Base-by-base conservation (phyloP, 1,284 basidiomycete genomes). In the Ceratobasidium sp. region DNA sequence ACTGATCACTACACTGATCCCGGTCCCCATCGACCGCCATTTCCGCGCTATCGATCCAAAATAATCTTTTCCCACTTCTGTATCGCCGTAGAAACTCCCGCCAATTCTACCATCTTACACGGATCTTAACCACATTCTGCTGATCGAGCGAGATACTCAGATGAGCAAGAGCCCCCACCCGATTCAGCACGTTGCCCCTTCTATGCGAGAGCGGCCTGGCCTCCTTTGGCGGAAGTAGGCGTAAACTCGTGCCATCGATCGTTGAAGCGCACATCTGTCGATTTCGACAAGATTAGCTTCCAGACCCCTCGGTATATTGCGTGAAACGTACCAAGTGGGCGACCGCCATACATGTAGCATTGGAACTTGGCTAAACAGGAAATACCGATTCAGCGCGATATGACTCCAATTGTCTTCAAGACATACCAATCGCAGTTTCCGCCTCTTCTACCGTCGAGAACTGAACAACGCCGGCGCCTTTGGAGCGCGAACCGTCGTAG, bases 391-490 rank as follows among this genome's bases (percentile, higher is more conserved):
- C 22, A 53, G 50, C 50, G 20, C 29, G 50, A 20, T n/a, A 20
- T 47, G 22, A 12, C 10, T 22, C 13, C 20, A 20, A 47, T 12
- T 12, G 10, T 22, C 22, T 0, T 20, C 25, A 13, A 6, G 25
- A 64, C 86, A 8, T 71, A 91, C 89, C 90, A 65, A 97, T 96
- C 1, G 96, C 96, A 32, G 92, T 95, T 80, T 96, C 92, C 3
- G 96, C 96, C 77, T 98, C 95, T 12, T 83, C 79, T 29, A 92
- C 86, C 73, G 92, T 90, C 78, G 87, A 86, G 76, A 99, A 98
- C 78, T 98, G 94, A 10, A 98, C 96, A 52, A 98, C 91, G 75
- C 96, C 96, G 69, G 91, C 90, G 25, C 96, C 96, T 78, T 96
- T 96, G 56, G 92, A 94, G 69, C 96, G 87, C 7, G 89, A 87